Percentiles rank a stretch among this genome's conserved stretches.
Conservation (phyloP, 2,329 filamentous ascomycete genomes). For the Phaeophleospora eucalypticola region DNA sequence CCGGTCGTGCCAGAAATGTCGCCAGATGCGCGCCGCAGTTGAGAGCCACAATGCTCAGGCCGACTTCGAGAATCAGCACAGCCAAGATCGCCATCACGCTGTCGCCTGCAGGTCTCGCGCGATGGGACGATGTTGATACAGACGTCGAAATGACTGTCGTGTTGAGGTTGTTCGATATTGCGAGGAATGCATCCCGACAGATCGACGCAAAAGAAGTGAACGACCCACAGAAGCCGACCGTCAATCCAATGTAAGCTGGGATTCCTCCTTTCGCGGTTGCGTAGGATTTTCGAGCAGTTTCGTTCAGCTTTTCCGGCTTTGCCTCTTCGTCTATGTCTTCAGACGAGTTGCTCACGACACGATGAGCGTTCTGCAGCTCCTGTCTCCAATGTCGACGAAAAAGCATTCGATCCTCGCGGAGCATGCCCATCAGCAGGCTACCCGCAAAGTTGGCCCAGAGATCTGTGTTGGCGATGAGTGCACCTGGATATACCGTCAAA, state of each 20-base stretch:
- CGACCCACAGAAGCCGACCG: conserved; percentile 79
- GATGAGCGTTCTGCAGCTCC: conserved; percentile 37
- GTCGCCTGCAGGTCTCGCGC: too few relatives aligned
- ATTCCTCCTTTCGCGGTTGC: conserved; percentile 61
- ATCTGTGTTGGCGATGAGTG: conserved; percentile 65
- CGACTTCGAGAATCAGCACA: too few relatives aligned
- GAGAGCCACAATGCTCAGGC: too few relatives aligned
- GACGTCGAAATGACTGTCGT: too few relatives aligned
- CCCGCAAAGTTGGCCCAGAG: conserved; percentile 83
- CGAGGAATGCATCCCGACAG: too few relatives aligned
- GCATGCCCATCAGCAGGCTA: conserved; percentile 74
- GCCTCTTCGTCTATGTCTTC: conserved; percentile 55
- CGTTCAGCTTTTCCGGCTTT: conserved; percentile 26
- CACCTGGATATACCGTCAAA: conserved; percentile 69
- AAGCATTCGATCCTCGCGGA: conserved; percentile 69
- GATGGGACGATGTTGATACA: too few relatives aligned
- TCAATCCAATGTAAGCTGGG: conserved; percentile 75
- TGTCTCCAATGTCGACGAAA: conserved; percentile 62
- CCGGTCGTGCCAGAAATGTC: too few relatives aligned
- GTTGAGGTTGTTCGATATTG: too few relatives aligned
- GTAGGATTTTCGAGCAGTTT: conserved; percentile 13
- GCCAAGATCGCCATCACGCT: too few relatives aligned
- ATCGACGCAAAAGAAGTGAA: conserved; percentile 87
- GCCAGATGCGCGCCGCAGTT: too few relatives aligned
- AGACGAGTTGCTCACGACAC: conserved; percentile 30